Evolutionary conservation across 1,284 basidiomycete species (phyloP).

Genomic region (Trichosporon faecale): DNA sequence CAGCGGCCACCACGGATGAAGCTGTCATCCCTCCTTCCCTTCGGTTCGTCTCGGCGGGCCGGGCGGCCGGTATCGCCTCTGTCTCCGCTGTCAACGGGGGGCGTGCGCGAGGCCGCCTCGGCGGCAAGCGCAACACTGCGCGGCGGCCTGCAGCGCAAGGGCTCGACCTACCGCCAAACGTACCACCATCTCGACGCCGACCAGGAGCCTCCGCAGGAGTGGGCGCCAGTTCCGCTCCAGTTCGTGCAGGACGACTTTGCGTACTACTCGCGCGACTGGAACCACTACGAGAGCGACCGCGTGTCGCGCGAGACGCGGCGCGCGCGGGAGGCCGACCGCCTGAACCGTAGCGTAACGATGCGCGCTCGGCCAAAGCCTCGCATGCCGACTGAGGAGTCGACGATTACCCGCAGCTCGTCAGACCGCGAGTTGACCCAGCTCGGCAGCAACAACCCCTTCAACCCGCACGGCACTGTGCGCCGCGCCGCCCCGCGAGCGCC

Average conservation of each 20-base stretch:
- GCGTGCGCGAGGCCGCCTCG: not conserved
- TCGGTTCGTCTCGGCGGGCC: not conserved
- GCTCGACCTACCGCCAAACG: not conserved
- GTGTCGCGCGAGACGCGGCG: not conserved
- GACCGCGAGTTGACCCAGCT: not conserved
- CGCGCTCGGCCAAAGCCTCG: not conserved
- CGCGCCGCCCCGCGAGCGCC: not conserved
- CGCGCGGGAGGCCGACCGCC: not conserved
- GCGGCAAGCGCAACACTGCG: not conserved
- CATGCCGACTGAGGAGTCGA: not conserved
- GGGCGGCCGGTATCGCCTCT: not conserved
- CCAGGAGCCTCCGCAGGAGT: not conserved
- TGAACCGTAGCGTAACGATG: not conserved
- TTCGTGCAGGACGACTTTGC: slow-evolving; percentile 1
- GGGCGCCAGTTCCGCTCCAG: not conserved
- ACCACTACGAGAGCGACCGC: slow-evolving; percentile 5
- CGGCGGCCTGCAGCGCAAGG: not conserved
- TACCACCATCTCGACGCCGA: not conserved
- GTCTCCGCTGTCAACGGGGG: not conserved
- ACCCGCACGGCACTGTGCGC: not conserved
- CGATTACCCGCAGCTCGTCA: not conserved
- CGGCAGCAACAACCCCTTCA: slow-evolving; percentile 5
- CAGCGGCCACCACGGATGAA: not conserved
- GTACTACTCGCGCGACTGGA: slow-evolving; percentile 4
- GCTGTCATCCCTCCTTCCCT: not conserved